Conservation (phyloP, 352 stramenopile species). For the Phytophthora parvispora region DNA sequence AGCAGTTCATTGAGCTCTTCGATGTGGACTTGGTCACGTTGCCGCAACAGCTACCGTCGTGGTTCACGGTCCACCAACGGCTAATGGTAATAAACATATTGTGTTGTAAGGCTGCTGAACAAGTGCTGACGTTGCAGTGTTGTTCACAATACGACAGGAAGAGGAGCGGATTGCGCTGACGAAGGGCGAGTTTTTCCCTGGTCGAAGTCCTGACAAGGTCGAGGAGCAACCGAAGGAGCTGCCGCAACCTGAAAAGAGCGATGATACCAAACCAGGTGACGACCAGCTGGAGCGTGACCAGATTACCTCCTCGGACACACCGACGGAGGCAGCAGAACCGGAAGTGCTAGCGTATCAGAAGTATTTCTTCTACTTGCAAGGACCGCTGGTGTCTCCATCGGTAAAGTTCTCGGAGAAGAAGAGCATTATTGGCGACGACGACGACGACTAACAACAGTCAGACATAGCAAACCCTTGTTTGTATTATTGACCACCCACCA, state of each 20-base stretch:
- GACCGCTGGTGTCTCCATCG: slow-evolving; percentile 77
- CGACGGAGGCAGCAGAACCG: background rate
- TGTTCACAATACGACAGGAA: slow-evolving; percentile 43
- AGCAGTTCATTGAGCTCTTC: slow-evolving; percentile 92
- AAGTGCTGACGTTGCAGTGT: background rate
- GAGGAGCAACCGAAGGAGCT: slow-evolving; percentile 5
- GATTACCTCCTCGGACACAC: background rate
- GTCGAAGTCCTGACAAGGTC: slow-evolving; percentile 31
- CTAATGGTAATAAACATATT: slow-evolving; percentile 77
- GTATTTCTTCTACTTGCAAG: slow-evolving; percentile 85
- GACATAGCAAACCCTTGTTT: slow-evolving; percentile 22
- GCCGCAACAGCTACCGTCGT: slow-evolving; percentile 78
- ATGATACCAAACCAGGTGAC: slow-evolving; percentile 8
- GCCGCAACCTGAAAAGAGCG: slow-evolving; percentile 4
- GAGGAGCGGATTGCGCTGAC: slow-evolving; percentile 80
- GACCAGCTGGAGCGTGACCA: slow-evolving; percentile 15
- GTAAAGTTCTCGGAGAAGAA: slow-evolving; percentile 93
- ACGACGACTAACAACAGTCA: slow-evolving; percentile 66
- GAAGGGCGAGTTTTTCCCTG: slow-evolving; percentile 76
- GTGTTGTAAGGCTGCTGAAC: background rate
- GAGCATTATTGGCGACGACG: slow-evolving; percentile 90
- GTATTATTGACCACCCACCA: slow-evolving; percentile 34
- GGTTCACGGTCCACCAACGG: slow-evolving; percentile 85
- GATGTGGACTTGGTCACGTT: slow-evolving; percentile 88
- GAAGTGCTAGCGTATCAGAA: slow-evolving; percentile 74